phyloP scores from a whole-genome alignment of 75 land plant genomes.

The Cupressus sempervirens region DNA sequence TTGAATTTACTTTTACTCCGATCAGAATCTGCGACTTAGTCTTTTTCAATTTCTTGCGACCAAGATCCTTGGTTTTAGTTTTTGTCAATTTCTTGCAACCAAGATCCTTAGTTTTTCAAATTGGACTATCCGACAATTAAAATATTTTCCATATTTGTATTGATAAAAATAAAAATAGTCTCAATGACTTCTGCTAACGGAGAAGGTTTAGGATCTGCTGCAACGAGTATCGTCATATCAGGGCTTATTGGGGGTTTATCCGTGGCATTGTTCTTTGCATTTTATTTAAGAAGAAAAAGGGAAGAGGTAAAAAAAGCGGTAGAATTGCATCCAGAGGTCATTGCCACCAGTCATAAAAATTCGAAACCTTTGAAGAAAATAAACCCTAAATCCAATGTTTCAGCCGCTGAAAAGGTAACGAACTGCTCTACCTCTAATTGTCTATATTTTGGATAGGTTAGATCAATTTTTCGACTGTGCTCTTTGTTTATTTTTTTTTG shows the following conservation, averaged over 20 bases:
- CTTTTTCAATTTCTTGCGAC: too few species aligned
- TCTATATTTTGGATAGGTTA: not conserved
- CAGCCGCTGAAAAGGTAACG: slow-evolving; percentile 40
- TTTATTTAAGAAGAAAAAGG: slow-evolving; percentile 45
- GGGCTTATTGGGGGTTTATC: slow-evolving; percentile 45
- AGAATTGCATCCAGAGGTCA: slow-evolving; percentile 20
- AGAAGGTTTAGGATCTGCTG: not conserved
- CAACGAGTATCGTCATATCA: slow-evolving; percentile 23
- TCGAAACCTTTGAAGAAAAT: slow-evolving; percentile 14
- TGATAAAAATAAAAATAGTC: not conserved
- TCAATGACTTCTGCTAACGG: not conserved
- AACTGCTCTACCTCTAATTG: not conserved
- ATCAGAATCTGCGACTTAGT: too few species aligned
- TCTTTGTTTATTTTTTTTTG: not conserved
- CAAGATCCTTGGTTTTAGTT: too few species aligned
- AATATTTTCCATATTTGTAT: too few species aligned
- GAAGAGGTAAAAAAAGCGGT: slow-evolving; percentile 30
- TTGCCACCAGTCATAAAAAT: not conserved
- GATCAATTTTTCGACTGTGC: not conserved
- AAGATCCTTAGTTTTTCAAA: too few species aligned
- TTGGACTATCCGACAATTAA: too few species aligned
- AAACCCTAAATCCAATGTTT: slow-evolving; percentile 19
- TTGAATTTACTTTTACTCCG: too few species aligned
- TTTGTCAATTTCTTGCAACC: too few species aligned
- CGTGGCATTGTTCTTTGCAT: slow-evolving; percentile 39